phyloP scores from a whole-genome alignment of 2,329 filamentous ascomycete genomes.

The Fusarium lyarnte region DNA sequence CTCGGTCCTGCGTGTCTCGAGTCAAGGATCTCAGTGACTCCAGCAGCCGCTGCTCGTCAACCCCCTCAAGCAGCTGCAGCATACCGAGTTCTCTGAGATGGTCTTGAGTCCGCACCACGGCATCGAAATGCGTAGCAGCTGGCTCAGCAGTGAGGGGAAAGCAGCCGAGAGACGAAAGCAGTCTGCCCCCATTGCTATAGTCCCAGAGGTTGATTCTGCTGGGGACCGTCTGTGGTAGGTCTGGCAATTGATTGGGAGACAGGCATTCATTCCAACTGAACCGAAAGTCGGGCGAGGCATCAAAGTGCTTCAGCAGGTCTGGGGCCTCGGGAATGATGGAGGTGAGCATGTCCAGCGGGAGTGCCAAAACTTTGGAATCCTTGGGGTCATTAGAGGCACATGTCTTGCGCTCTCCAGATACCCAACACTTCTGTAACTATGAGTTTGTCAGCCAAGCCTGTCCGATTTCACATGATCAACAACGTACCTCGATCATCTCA shows the following conservation, averaged over 20 bases:
- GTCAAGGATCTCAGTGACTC: background rate
- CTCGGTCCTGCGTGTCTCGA: too few species aligned
- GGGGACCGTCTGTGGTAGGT: background rate
- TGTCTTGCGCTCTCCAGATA: background rate
- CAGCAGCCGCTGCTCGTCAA: conserved; percentile 17
- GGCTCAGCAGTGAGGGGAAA: conserved; percentile 23
- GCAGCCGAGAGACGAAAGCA: conserved; percentile 16
- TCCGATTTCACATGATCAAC: background rate
- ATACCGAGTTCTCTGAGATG: conserved; percentile 20
- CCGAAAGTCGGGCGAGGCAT: too few species aligned
- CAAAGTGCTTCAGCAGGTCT: background rate
- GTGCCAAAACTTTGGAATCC: background rate
- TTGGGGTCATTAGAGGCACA: background rate
- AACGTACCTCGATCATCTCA: conserved; percentile 21
- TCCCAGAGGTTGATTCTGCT: conserved; percentile 20
- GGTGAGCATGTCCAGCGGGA: background rate
- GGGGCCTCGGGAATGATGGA: background rate
- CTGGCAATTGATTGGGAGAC: too few species aligned
- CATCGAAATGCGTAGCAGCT: conserved; percentile 16
- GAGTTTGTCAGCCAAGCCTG: background rate
- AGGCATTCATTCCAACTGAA: too few species aligned
- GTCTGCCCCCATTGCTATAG: conserved; percentile 5
- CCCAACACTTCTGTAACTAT: conserved; percentile 29
- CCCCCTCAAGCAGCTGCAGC: conserved; percentile 24
- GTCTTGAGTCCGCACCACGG: conserved; percentile 18